Evolutionary conservation across 2,329 filamentous ascomycete species (phyloP), one percentile per base, ranked within the genome.

Genomic region (Cercospora janseana): DNA sequence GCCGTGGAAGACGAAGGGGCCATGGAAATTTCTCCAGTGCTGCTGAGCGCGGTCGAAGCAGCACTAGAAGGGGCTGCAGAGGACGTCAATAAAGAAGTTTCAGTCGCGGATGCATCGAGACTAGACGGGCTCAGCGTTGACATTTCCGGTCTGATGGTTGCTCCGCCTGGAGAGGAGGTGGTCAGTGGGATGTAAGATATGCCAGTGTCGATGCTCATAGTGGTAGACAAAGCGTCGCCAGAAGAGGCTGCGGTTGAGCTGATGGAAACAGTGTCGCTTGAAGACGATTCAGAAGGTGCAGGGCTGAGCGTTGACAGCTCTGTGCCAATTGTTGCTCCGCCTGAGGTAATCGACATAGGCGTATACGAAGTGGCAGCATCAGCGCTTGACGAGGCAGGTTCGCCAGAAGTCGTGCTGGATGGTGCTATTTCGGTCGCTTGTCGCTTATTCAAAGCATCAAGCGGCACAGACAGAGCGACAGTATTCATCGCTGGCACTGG

Each of bases 391-490:
- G 40, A 18, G 31, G 40, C 15, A 4, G 13, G 15, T 18, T 28
- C 23, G n/a, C 16, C 18, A 23, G 26, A 20, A 2, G 13, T 26
- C 5, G 40, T 8, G 13, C 12, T 18, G 18, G 23, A 3, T 7
- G 10, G 20, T 12, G 10, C 16, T 7, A 26, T 29, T 12, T 16
- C n/a, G 13, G 21, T 29, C 10, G 18, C 42, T 34, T 45, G 42
- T 21, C 44, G 24, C 32, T 29, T 46, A 3, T 38, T 24, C 21
- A 46, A 27, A 26, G 32, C 44, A 24, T 46, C 44, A 10, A 46
- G 9, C 28, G 44, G 44, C 4, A 46, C 44, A 24, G 20, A 18
- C 32, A 46, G 24, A 10, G 21, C n/a, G 15, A 46, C 13, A 10
- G 21, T 20, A 4, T 20, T 46, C 10, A 12, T 27, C 13, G 24